Conservation (phyloP, 306 rosid genomes). For the Castanea sativa region DNA sequence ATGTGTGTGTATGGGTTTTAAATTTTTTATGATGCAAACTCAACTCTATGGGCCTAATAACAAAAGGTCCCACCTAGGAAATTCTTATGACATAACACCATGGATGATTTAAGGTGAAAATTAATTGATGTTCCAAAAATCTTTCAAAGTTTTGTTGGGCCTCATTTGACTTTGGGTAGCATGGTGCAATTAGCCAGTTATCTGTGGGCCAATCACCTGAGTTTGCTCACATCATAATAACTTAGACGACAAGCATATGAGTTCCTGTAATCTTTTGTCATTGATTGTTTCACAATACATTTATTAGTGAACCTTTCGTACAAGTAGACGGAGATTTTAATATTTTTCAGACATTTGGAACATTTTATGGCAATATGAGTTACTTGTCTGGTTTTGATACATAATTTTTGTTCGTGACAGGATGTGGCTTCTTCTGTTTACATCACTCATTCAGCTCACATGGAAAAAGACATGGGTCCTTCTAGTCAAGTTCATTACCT, state of each 20-base stretch:
- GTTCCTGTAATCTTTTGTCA: not conserved
- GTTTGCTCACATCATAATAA: not conserved
- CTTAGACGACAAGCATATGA: not conserved
- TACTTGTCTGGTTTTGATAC: not conserved
- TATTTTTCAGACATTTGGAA: not conserved
- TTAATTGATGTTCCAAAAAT: not conserved
- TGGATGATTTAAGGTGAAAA: no score
- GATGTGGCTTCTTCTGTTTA: constrained; percentile 39
- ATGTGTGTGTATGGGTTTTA: no score
- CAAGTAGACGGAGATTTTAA: not conserved
- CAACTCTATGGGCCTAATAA: no score
- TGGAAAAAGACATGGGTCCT: constrained; percentile 30
- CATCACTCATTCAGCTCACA: constrained; percentile 27
- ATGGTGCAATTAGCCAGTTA: not conserved
- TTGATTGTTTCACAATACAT: not conserved
- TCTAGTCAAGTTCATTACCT: constrained; percentile 12
- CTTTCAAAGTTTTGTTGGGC: not conserved
- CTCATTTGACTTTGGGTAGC: not conserved
- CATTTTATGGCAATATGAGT: not conserved
- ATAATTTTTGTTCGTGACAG: constrained; percentile 41
- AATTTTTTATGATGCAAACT: no score
- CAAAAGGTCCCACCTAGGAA: no score
- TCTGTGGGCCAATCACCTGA: not conserved
- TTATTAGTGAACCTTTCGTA: not conserved
- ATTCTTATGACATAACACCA: no score